Evolutionary conservation across 2,329 filamentous ascomycete genomes (phyloP).

Genomic region (Fusarium multiceps): DNA sequence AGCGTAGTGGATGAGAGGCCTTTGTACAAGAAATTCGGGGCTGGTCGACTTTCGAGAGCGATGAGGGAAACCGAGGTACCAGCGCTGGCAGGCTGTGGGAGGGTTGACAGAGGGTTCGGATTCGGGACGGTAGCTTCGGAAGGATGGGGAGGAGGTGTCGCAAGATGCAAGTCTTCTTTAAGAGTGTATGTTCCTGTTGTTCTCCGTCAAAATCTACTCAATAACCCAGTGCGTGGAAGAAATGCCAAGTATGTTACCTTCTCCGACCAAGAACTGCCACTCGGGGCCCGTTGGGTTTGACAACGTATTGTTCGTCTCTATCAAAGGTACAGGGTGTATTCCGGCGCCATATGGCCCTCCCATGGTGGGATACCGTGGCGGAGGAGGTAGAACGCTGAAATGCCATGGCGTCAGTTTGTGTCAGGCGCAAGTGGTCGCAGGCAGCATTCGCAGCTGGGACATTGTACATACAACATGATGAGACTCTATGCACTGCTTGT

Average conservation of each 20-base stretch:
- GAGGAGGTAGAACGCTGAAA: constrained; percentile 83
- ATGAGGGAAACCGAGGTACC: constrained; percentile 88
- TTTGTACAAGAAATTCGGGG: constrained; percentile 66
- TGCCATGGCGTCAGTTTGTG: constrained; percentile 40
- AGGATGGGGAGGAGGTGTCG: constrained; percentile 93
- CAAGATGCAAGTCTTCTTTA: constrained; percentile 90
- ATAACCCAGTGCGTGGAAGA: background rate
- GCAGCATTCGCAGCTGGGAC: background rate
- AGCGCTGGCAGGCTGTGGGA: constrained; percentile 81
- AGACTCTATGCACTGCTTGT: background rate
- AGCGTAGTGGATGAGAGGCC: constrained; percentile 63
- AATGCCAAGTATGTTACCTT: constrained; percentile 67
- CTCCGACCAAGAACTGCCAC: constrained; percentile 90
- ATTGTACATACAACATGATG: constrained; percentile 45
- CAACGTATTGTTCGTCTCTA: constrained; percentile 94
- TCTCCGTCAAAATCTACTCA: constrained; percentile 33
- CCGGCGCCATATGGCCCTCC: constrained; percentile 74
- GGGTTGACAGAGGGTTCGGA: constrained; percentile 90
- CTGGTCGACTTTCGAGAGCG: constrained; percentile 71
- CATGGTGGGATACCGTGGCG: constrained; percentile 82
- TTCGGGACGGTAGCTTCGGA: constrained; percentile 90
- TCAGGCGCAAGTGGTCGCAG: constrained; percentile 20
- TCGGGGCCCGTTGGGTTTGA: constrained; percentile 83
- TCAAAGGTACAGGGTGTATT: constrained; percentile 76
- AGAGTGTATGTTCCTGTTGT: constrained; percentile 83